phyloP scores from a whole-genome alignment of 1,284 basidiomycete species.

The Tetrapyrgos nigripes region DNA sequence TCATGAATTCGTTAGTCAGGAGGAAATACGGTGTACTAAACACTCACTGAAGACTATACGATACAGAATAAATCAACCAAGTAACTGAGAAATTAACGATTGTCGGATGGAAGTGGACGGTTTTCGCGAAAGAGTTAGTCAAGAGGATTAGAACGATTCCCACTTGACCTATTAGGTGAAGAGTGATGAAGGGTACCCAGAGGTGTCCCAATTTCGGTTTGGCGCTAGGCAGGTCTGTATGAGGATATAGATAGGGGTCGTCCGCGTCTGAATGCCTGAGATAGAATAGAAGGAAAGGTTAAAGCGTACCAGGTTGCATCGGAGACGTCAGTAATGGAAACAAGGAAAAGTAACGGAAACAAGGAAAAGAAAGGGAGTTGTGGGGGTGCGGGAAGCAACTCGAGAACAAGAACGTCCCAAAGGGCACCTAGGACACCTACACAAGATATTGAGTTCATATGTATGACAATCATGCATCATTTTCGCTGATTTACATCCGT shows the following conservation, averaged over 20 bases:
- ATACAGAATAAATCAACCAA: slow-evolving; percentile 60
- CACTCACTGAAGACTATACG: slow-evolving; percentile 57
- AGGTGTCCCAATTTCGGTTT: slow-evolving; percentile 24
- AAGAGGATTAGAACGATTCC: slow-evolving; percentile 53
- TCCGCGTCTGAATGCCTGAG: no score
- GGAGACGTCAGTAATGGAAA: background rate
- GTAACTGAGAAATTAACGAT: slow-evolving; percentile 59
- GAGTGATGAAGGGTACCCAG: slow-evolving; percentile 42
- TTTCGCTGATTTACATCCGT: background rate
- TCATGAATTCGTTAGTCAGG: slow-evolving; percentile 42
- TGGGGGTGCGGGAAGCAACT: no score
- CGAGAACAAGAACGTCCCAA: no score
- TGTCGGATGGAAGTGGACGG: slow-evolving; percentile 48
- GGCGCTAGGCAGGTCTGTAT: background rate
- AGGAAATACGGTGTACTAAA: background rate
- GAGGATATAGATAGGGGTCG: no score
- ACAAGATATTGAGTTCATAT: background rate
- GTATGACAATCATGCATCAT: background rate
- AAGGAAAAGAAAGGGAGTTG: background rate
- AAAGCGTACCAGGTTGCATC: background rate
- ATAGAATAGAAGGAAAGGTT: background rate
- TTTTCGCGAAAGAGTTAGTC: slow-evolving; percentile 51
- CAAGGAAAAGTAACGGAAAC: background rate
- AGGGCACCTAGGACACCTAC: no score
- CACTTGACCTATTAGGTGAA: slow-evolving; percentile 56